phyloP scores from a whole-genome alignment of 805 yeast genomes.

The Schwanniomyces sp. region DNA sequence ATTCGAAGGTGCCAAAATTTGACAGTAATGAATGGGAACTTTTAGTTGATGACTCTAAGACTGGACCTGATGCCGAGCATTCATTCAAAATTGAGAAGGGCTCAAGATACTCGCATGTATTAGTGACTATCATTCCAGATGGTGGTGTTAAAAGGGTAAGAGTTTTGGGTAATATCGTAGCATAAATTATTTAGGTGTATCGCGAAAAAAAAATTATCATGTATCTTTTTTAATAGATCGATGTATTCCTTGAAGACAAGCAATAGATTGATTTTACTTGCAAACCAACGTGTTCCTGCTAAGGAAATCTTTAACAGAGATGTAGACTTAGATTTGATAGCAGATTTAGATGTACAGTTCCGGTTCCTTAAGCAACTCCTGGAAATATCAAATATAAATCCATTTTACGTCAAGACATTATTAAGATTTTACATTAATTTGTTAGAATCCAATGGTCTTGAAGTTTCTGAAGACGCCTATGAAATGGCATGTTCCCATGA shows the following conservation, averaged over 20 bases:
- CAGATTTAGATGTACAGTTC: slow-evolving; percentile 16
- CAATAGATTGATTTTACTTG: slow-evolving; percentile 3
- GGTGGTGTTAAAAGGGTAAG: slow-evolving; percentile 94
- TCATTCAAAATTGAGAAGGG: slow-evolving; percentile 35
- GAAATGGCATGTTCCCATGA: slow-evolving; percentile 33
- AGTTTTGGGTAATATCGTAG: slow-evolving; percentile 61
- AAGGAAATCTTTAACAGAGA: slow-evolving; percentile 13
- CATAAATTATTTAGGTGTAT: not conserved
- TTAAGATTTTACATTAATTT: slow-evolving; percentile 40
- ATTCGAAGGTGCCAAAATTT: slow-evolving; percentile 36
- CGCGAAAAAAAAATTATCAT: not conserved
- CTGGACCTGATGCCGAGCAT: slow-evolving; percentile 86
- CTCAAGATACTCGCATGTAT: slow-evolving; percentile 63
- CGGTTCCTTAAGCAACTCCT: slow-evolving; percentile 15
- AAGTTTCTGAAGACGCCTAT: slow-evolving; percentile 43
- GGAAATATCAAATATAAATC: slow-evolving; percentile 36
- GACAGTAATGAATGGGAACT: slow-evolving; percentile 57
- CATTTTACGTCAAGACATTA: slow-evolving; percentile 50
- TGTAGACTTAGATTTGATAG: slow-evolving; percentile 1
- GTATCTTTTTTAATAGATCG: not conserved
- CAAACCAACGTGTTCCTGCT: slow-evolving; percentile 15
- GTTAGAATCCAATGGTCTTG: slow-evolving; percentile 28
- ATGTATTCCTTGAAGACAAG: not conserved
- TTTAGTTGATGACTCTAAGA: slow-evolving; percentile 67
- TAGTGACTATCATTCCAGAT: slow-evolving; percentile 85